phyloP scores from a whole-genome alignment of 768 basidiomycete genomes.

The Rhodotorula sphaerocarpa region DNA sequence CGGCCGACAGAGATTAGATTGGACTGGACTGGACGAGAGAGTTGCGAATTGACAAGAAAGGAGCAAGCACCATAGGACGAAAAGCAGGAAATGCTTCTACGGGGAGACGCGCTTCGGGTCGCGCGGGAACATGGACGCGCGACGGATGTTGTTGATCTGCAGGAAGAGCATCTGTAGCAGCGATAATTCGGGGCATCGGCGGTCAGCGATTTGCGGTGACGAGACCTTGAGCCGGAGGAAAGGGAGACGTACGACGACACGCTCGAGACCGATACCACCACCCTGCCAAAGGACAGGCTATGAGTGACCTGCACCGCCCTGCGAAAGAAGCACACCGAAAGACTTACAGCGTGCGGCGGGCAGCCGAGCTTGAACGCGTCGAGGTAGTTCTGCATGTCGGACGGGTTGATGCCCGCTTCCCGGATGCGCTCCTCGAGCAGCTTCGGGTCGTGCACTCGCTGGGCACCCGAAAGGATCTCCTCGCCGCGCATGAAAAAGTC shows the following conservation, averaged over 20 bases:
- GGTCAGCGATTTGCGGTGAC: background rate
- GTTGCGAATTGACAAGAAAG: background rate
- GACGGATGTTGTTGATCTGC: conserved; percentile 88
- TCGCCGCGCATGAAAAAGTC: conserved; percentile 99
- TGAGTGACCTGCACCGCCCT: too few species aligned
- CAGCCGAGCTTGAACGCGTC: conserved; percentile 93
- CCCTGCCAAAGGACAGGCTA: background rate
- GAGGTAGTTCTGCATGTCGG: conserved; percentile 75
- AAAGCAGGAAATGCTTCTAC: conserved; percentile 41
- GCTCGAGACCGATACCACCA: conserved; percentile 35
- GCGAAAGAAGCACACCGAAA: background rate
- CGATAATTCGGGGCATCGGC: background rate
- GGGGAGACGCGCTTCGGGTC: conserved; percentile 93
- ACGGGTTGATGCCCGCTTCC: conserved; percentile 77
- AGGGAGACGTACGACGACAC: conserved; percentile 50
- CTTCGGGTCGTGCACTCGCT: conserved; percentile 85
- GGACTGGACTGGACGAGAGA: too few species aligned
- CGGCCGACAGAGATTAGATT: too few species aligned
- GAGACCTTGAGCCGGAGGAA: background rate
- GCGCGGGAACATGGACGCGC: conserved; percentile 88
- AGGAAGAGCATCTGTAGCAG: conserved; percentile 70
- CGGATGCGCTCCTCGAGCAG: conserved; percentile 78
- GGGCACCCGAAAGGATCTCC: conserved; percentile 95
- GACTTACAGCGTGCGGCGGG: conserved; percentile 73
- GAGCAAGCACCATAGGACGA: background rate